Percentiles rank a stretch among this genome's conserved stretches.
These are phyloP conservation scores for Psidium guajava DNA, from an alignment of 345 rosid genomes.

Conservation along the genomic window DNA sequence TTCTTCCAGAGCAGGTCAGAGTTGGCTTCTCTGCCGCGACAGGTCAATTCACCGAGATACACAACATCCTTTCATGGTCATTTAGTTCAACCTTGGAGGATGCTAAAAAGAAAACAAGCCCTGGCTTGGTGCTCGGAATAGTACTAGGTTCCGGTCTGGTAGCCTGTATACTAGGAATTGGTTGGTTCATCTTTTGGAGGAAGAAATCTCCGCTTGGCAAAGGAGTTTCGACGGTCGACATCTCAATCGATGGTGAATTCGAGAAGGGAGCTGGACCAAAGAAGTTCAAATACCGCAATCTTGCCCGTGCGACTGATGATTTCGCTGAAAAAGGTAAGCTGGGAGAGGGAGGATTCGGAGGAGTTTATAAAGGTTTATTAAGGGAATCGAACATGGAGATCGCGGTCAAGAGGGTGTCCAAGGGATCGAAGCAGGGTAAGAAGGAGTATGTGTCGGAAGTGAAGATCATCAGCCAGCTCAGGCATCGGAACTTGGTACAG, in stretches of 20 bases:
- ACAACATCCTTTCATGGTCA: conserved; percentile 24
- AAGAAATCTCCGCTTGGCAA: background rate
- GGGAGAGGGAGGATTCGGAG: conserved; percentile 54
- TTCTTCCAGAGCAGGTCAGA: conserved; percentile 25
- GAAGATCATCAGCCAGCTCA: conserved; percentile 37
- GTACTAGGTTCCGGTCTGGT: conserved; percentile 6
- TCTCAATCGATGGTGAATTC: conserved; percentile 25
- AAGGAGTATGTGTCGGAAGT: conserved; percentile 39
- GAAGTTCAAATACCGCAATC: conserved; percentile 25
- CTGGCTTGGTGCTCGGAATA: conserved; percentile 8
- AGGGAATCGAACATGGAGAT: conserved; percentile 9
- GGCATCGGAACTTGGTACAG: conserved; percentile 44
- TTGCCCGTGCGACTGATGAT: conserved; percentile 21
- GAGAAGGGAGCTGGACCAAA: conserved; percentile 41
- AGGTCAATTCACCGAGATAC: conserved; percentile 22
- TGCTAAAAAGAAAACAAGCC: background rate
- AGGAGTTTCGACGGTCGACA: conserved; percentile 1
- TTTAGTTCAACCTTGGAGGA: conserved; percentile 26
- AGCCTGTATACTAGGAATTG: conserved; percentile 1
- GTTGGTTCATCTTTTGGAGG: conserved; percentile 13
- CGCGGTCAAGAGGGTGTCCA: conserved; percentile 45
- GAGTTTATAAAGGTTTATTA: conserved; percentile 36
- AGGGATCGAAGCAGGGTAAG: conserved; percentile 31
- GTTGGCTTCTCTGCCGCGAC: conserved; percentile 52
- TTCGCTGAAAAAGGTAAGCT: conserved; percentile 31